A percentile compares a stretch with the other conserved stretches of the same genome.
Evolutionary conservation across 2,329 filamentous ascomycete species (phyloP).

Genomic region (Paecilomyces variotii): DNA sequence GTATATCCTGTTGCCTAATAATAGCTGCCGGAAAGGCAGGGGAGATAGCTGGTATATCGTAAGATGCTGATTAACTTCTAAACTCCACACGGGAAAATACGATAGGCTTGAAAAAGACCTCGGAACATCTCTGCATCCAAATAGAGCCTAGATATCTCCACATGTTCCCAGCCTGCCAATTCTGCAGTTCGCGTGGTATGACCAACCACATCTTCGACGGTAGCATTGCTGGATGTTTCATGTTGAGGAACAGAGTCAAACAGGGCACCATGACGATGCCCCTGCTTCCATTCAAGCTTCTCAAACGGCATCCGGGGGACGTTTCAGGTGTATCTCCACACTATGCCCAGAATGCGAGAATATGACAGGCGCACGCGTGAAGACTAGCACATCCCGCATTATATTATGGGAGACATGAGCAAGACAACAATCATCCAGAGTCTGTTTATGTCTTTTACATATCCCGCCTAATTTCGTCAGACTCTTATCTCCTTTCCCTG

Average conservation of each 20-base stretch:
- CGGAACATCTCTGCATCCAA: neutral
- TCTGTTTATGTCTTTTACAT: too few species aligned
- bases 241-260: constrained; percentile 9
- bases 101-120: too few species aligned
- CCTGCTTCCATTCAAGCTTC: constrained; percentile 8
- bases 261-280: constrained; percentile 20
- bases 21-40: neutral
- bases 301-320: constrained; percentile 15
- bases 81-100: neutral
- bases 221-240: constrained; percentile 15
- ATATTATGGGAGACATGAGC: constrained; percentile 9
- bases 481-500: too few species aligned
- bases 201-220: constrained; percentile 26
- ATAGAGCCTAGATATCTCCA: constrained; percentile 5
- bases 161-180: constrained; percentile 7
- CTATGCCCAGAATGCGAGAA: constrained; percentile 13
- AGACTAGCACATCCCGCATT: constrained; percentile 14
- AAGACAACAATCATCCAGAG: too few species aligned
- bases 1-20: neutral
- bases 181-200: constrained; percentile 6
- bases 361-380: constrained; percentile 17
- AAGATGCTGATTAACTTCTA: neutral
- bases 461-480: too few species aligned
- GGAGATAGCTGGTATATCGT: neutral
- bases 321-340: constrained; percentile 7